Conservation (phyloP, 192 early-diverging fungal species). For the Chytriomyces hyalinus region DNA sequence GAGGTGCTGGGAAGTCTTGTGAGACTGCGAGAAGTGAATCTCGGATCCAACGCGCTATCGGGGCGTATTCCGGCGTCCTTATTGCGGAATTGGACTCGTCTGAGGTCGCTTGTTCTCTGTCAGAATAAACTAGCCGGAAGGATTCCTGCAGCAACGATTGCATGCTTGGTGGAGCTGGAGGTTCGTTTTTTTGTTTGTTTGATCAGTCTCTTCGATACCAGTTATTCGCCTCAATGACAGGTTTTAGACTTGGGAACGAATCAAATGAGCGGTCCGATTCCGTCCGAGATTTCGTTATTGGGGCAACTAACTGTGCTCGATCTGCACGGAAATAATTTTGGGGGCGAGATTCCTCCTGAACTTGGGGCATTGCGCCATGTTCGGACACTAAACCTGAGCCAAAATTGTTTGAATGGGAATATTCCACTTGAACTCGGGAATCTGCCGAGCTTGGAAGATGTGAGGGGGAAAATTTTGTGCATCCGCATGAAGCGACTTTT, state of each 20-base stretch:
- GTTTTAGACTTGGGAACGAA: not conserved
- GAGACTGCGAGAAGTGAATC: not conserved
- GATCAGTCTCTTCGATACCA: no score
- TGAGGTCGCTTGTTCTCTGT: not conserved
- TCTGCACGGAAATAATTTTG: not conserved
- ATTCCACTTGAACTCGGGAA: not conserved
- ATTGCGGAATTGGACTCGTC: not conserved
- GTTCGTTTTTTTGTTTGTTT: no score
- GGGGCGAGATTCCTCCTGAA: not conserved
- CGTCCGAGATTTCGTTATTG: not conserved
- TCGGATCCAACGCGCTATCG: not conserved
- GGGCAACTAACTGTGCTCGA: not conserved
- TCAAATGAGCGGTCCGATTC: not conserved
- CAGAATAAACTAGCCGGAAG: not conserved
- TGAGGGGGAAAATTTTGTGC: no score
- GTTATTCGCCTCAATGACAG: not conserved
- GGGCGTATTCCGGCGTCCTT: constrained; percentile 1
- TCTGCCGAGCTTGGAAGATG: not conserved
- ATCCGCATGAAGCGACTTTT: no score
- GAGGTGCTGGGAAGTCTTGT: not conserved
- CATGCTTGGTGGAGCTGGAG: not conserved
- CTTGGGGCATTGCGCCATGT: not conserved
- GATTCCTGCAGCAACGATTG: not conserved
- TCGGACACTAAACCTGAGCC: not conserved
- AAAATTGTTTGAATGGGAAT: not conserved